Conservation (phyloP, 1,284 basidiomycete genomes). For the Meira nashicola region DNA sequence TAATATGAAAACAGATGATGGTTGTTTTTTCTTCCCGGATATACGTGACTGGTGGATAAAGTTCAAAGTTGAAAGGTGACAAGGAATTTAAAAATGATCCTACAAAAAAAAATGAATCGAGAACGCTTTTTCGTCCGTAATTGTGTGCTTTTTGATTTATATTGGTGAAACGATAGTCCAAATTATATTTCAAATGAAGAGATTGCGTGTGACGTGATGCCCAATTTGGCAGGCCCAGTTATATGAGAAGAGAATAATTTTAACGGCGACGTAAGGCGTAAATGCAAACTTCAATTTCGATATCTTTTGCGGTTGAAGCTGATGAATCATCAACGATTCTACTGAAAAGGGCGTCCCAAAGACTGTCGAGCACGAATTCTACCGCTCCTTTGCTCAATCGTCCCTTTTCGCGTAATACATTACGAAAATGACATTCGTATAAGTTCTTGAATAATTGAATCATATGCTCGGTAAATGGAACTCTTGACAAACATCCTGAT, state of each 20-base stretch:
- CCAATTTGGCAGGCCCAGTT: background rate
- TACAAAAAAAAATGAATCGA: too few species aligned
- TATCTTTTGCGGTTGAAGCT: constrained; percentile 12
- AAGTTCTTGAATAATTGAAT: constrained; percentile 53
- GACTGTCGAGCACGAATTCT: constrained; percentile 53
- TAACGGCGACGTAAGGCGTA: constrained; percentile 1
- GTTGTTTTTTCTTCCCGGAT: too few species aligned
- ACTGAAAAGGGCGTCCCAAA: constrained; percentile 53
- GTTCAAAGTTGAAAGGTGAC: too few species aligned
- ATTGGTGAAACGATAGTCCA: background rate
- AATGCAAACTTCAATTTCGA: constrained; percentile 12
- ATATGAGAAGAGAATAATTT: background rate
- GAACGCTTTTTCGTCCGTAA: too few species aligned
- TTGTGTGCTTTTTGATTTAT: background rate
- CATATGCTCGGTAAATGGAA: constrained; percentile 53
- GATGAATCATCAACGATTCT: constrained; percentile 22
- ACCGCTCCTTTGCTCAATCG: constrained; percentile 52
- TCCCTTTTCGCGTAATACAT: constrained; percentile 50
- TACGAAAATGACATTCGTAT: constrained; percentile 54
- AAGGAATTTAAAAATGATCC: too few species aligned
- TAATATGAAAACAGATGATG: too few species aligned
- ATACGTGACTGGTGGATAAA: too few species aligned
- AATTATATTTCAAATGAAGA: background rate
- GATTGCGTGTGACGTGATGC: background rate
- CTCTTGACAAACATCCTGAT: constrained; percentile 49